Conservation (phyloP, 441 rosid genomes). For the Euphorbia schlechtendalii region DNA sequence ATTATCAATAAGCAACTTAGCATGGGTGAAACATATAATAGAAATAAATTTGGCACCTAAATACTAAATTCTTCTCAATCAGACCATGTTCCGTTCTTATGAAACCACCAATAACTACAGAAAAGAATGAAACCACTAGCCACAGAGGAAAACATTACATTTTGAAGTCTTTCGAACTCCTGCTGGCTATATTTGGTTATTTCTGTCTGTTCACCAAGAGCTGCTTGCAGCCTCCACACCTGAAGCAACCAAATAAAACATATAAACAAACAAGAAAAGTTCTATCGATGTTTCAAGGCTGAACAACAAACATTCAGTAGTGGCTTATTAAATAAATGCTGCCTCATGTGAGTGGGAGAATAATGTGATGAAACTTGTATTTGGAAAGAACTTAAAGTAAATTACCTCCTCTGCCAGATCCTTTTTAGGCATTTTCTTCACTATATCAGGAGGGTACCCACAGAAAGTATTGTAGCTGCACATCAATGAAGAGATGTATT, state of each 20-base stretch:
- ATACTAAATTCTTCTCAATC: slow-evolving; percentile 1
- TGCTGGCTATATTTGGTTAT: slow-evolving; percentile 83
- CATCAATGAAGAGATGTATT: slow-evolving; percentile 1
- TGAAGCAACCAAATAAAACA: slow-evolving; percentile 23
- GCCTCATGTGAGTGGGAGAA: not conserved
- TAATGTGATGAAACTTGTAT: not conserved
- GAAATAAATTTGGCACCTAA: not conserved
- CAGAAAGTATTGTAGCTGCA: slow-evolving; percentile 90
- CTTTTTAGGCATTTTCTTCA: slow-evolving; percentile 90
- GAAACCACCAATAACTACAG: not conserved
- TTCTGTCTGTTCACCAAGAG: slow-evolving; percentile 94
- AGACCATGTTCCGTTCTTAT: not conserved
- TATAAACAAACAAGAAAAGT: not conserved
- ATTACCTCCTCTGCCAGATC: slow-evolving; percentile 95
- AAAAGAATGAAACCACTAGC: not conserved
- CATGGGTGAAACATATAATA: not conserved
- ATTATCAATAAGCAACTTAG: not conserved
- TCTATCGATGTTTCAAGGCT: not conserved
- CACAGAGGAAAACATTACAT: slow-evolving; percentile 37
- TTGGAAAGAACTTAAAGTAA: slow-evolving; percentile 9
- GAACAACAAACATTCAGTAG: not conserved
- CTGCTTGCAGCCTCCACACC: slow-evolving; percentile 99
- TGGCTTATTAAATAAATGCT: not conserved
- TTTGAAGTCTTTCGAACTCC: slow-evolving; percentile 93
- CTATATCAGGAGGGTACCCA: slow-evolving; percentile 91